phyloP scores from a whole-genome alignment of 2,329 filamentous ascomycete species.

The Fusarium beomiforme region DNA sequence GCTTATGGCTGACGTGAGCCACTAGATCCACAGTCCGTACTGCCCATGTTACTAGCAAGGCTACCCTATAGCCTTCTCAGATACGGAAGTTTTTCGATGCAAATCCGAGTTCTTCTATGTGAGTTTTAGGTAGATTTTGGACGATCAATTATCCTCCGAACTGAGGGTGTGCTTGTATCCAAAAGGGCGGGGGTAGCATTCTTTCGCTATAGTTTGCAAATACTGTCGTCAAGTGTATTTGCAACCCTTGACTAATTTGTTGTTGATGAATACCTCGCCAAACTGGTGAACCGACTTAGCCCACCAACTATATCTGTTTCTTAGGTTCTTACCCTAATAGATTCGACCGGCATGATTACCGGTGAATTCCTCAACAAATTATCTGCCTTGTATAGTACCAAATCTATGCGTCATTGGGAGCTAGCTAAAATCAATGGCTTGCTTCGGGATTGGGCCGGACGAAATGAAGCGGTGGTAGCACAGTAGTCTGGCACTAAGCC shows the following conservation, averaged over 20 bases:
- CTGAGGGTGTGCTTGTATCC: conserved; percentile 3
- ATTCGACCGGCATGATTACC: background rate
- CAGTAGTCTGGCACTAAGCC: conserved; percentile 7
- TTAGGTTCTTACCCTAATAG: background rate
- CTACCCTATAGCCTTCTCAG: background rate
- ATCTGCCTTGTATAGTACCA: background rate
- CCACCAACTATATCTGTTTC: conserved; percentile 1
- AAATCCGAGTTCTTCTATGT: background rate
- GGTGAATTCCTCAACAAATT: background rate
- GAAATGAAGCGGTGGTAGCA: background rate
- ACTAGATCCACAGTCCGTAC: conserved; percentile 14
- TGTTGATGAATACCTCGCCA: background rate
- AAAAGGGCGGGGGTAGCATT: background rate
- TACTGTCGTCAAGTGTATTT: background rate
- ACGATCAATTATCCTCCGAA: background rate
- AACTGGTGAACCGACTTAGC: background rate
- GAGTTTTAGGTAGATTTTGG: no score
- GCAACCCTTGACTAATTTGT: background rate
- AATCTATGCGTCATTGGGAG: conserved; percentile 11
- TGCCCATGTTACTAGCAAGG: no score
- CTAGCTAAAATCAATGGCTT: background rate
- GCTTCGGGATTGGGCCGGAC: conserved; percentile 9
- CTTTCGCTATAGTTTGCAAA: conserved; percentile 7
- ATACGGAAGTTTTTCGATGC: background rate
- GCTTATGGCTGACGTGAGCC: conserved; percentile 43